A percentile compares a stretch with the other conserved stretches of the same genome.
Evolutionary conservation across 345 rosid genomes (phyloP).

Genomic region (Luvunga scandens): DNA sequence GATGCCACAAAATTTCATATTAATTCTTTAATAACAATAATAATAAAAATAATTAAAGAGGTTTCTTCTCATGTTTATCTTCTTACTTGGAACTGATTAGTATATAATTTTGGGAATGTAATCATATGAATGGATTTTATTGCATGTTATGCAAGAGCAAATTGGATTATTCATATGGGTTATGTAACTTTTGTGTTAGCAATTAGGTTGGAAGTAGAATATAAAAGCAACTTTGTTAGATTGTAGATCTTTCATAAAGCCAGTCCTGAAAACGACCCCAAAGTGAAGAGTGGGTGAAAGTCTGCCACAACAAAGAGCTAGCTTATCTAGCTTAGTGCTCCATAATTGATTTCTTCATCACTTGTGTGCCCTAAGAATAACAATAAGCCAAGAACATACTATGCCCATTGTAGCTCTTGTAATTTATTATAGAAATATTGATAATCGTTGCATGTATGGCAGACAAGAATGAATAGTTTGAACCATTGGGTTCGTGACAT

Average conservation of each 20-base stretch:
- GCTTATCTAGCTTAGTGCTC: slow-evolving; percentile 1
- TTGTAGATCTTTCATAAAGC: slow-evolving; percentile 3
- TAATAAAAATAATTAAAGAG: no score
- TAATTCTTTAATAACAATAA: no score
- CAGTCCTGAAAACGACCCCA: slow-evolving; percentile 9
- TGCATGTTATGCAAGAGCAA: not conserved
- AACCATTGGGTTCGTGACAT: not conserved
- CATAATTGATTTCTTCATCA: slow-evolving; percentile 19
- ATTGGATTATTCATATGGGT: not conserved
- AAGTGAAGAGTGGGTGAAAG: slow-evolving; percentile 17
- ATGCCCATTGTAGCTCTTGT: not conserved
- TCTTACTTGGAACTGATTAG: not conserved
- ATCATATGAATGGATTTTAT: not conserved
- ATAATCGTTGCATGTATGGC: not conserved
- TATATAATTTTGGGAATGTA: not conserved
- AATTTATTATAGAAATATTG: not conserved
- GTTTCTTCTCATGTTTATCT: not conserved
- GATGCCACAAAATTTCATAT: not conserved
- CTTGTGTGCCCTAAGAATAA: not conserved
- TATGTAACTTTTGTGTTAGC: not conserved
- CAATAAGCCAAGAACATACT: not conserved
- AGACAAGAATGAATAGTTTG: not conserved
- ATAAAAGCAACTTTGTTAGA: not conserved
- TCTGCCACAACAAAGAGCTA: not conserved
- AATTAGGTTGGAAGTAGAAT: not conserved